Evolutionary conservation across 345 rosid species (phyloP).

Genomic region (Syzygium jambos): DNA sequence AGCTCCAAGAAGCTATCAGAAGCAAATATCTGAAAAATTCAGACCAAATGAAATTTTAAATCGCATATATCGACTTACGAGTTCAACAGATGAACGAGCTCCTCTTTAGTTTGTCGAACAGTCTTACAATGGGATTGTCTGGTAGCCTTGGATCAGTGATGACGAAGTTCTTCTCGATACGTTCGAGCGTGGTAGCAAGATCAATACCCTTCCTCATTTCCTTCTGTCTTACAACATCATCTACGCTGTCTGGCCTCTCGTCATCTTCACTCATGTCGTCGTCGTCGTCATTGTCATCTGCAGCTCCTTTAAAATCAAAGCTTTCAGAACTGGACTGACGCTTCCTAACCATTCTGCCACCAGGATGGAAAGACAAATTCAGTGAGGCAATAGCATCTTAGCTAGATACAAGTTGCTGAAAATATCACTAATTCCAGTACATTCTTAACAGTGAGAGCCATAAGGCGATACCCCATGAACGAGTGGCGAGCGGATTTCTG

Average conservation of each 20-base stretch:
- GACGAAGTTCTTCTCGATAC: constrained; percentile 97
- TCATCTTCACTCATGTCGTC: constrained; percentile 39
- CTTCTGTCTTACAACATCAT: constrained; percentile 74
- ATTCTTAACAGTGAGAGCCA: background rate
- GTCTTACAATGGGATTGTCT: constrained; percentile 93
- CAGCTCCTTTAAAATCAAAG: constrained; percentile 23
- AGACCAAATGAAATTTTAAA: background rate
- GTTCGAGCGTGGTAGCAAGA: constrained; percentile 95
- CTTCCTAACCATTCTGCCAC: constrained; percentile 45
- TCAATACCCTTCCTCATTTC: constrained; percentile 99
- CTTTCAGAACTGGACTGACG: constrained; percentile 29
- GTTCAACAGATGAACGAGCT: background rate
- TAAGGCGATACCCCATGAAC: constrained; percentile 56
- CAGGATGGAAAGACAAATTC: background rate
- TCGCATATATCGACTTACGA: background rate
- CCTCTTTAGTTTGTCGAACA: background rate
- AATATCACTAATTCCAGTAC: background rate
- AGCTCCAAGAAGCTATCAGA: constrained; percentile 98
- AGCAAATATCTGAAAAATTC: constrained; percentile 69
- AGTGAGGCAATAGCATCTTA: background rate
- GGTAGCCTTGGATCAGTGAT: constrained; percentile 97
- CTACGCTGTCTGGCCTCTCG: constrained; percentile 63
- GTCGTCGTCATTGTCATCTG: constrained; percentile 27
- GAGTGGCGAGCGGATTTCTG: constrained; percentile 62
- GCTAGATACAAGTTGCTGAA: background rate